phyloP scores from a whole-genome alignment of 441 rosid genomes.

The Kokia cookei region DNA sequence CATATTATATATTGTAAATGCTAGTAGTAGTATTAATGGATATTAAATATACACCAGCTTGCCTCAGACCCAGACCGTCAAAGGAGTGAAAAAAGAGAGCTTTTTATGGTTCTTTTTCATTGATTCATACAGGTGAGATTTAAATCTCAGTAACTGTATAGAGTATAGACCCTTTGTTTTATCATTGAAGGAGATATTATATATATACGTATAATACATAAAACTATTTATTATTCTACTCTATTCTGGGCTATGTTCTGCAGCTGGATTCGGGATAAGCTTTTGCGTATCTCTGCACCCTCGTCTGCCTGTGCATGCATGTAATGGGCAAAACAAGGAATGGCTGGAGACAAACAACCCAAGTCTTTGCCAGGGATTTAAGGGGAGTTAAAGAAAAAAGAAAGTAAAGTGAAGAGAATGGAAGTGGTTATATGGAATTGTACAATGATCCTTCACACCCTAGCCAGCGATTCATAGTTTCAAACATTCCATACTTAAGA shows the following conservation, averaged over 20 bases:
- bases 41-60: constrained; percentile 8
- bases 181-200: not conserved
- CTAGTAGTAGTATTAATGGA: constrained; percentile 9
- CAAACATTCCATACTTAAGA: not conserved
- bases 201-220: not conserved
- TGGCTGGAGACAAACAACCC: constrained; percentile 2
- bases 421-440: constrained; percentile 20
- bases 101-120: not conserved
- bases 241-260: not conserved
- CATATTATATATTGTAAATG: not conserved
- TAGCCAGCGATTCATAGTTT: not conserved
- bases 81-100: not conserved
- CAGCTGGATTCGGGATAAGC: constrained; percentile 22
- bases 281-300: constrained; percentile 18
- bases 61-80: not conserved
- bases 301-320: constrained; percentile 20
- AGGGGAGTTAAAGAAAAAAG: not conserved
- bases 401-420: constrained; percentile 13
- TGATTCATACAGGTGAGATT: not conserved
- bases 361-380: not conserved
- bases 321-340: constrained; percentile 26
- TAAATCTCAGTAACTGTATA: no score
- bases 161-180: not conserved
- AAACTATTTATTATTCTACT: not conserved
- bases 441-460: constrained; percentile 1